Base-by-base conservation (phyloP, 2,329 filamentous ascomycete genomes). In the Exophiala lecanii-corni region DNA sequence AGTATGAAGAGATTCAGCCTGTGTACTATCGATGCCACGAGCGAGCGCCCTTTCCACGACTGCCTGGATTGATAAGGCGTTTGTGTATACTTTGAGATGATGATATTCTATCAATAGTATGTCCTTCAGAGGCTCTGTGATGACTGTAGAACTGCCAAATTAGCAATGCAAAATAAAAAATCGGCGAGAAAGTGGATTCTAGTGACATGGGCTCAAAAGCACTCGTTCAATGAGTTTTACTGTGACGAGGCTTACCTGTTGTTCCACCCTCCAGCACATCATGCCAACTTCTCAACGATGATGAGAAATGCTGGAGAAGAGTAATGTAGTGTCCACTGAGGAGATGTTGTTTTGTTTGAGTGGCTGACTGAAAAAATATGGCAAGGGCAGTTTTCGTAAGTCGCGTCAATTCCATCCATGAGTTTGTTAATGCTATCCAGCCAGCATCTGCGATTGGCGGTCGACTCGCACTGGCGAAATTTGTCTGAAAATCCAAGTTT, bases 1-100 rank as follows among this genome's bases (percentile, higher is more conserved):
- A 21, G 36, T n/a, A 12, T 38, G 6, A 19, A 21, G 25, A n/a
- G 13, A 3, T 12, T 26, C 23, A 9, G 36, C 7, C 16, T 33
- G 30, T 7, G 7, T 33, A 6, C 15, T 33, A 17, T 33, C 30
- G 16, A 33, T 33, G 7, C 30, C 30, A 6, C 30, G 10, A 7
- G 30, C 30, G 13, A 33, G 30, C 7, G 69, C 70, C 12, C 73
- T 69, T 45, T 78, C 74, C 2, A 77, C 73, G 2, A 78, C 70
- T 2, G 75, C 75, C 56, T 78, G 75, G 59, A 78, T 73, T 2
- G 73, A 73, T 4, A 78, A 65, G 41, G 60, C 64, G 45, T 62
- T 65, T 18, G 59, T 66, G 58, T 66, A 70, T 3, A 69, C 7
- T 13, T 33, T 33, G 10, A 33, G 30, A 33, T 33, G 30, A 6